These are phyloP conservation scores for Inonotus obliquus DNA, from an alignment of 1,284 basidiomycete species.

Conservation along the genomic window DNA sequence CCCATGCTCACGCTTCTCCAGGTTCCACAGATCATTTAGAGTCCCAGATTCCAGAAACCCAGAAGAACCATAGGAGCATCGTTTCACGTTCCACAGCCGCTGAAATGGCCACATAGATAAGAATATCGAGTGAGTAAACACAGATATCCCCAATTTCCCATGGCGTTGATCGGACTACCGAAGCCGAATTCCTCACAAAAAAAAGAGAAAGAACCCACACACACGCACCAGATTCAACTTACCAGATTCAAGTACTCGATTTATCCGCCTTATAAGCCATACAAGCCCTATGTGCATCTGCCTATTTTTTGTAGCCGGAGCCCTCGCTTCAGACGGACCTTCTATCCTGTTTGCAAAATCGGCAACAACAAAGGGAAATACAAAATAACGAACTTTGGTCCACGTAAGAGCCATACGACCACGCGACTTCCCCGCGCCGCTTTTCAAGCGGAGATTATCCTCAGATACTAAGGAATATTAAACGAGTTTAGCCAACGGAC, in stretches of 20 bases:
- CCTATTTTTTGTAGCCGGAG: background rate
- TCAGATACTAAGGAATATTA: background rate
- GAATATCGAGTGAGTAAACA: no score
- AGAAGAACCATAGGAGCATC: background rate
- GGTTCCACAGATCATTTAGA: no score
- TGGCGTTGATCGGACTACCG: background rate
- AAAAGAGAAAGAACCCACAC: no score
- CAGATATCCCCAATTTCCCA: background rate
- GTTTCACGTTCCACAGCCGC: slow-evolving; percentile 1
- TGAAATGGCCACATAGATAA: background rate
- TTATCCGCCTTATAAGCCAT: no score
- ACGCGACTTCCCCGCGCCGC: background rate
- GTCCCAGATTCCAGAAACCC: no score
- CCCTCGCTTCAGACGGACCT: background rate
- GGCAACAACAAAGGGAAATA: background rate
- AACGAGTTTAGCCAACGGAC: background rate
- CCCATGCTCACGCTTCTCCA: no score
- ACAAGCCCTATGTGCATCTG: no score
- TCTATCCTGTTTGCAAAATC: background rate
- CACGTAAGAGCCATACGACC: background rate
- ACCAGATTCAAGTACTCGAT: background rate
- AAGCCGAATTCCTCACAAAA: no score
- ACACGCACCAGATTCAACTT: background rate
- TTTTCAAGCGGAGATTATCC: background rate
- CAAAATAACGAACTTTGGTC: background rate